Evolutionary conservation across 177 flowering plant species (phyloP), one percentile per base, ranked within the genome.

Genomic region (Vitis hybrid): DNA sequence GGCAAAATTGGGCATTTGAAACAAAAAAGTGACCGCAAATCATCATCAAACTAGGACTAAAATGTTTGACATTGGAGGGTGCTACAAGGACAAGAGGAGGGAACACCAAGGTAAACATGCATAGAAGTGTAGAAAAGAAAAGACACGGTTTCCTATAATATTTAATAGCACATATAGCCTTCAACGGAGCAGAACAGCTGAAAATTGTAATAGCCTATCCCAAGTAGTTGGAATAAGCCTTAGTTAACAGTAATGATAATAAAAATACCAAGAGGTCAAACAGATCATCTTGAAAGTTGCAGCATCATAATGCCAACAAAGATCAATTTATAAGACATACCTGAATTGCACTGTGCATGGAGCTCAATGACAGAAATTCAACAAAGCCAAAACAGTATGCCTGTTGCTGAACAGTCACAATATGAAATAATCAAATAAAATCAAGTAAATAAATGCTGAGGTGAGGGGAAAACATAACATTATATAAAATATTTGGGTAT

Each of bases 351-450:
- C 67, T 70, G 15, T 80, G 76, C 92, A 89, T 78, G 69, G 97
- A 86, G 62, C 74, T 79, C 61, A 72, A 62, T 5, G 83, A 77
- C 69, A 75, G 80, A 72, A 89, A 92, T 74, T 91, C 94, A 68
- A 92, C 96, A 89, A 92, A 92, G 18, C 97, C 97, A 79, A 87
- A 92, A 72, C 96, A 89, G 72, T 79, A 83, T 61, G 86, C 87
- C 68, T 87, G 86, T 72, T 72, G 86, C 88, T 84, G 82, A 65
- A 81, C 48, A 77, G 51, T 67, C 1, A 70, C 13, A 65, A 55
- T 13, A 52, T n/a, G 58, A 21, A 40, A 27, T 9, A 18, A 15
- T 6, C 14, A 52, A 56, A 11, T 49, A 54, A 56, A 13, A 35
- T 2, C 32, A 46, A 62, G 60, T 12, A 35, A 4, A 19, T 46